Base-by-base conservation (phyloP, 1,284 basidiomycete species). In the Rhodotorula sp. region DNA sequence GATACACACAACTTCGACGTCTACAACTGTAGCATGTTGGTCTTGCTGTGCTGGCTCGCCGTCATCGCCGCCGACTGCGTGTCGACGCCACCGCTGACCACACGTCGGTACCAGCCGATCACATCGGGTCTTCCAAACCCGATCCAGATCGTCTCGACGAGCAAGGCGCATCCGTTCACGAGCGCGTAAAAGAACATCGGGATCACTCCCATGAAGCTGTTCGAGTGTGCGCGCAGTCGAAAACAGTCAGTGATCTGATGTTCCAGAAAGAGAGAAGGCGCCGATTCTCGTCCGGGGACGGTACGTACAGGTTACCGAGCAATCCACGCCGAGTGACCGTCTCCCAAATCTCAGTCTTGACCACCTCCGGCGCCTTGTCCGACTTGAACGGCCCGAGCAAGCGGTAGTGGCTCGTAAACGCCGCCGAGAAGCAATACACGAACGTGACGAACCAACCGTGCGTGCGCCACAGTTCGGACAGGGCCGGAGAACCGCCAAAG, bases 321-420 rank as follows among this genome's bases (percentile, higher is more conserved):
- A 85, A n/a, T 0, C 87, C 87, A 59, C 87, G 80, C 0, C 88
- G 83, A 15, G 80, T 83, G 67, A 89, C 86, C 2, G 87, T 88
- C 50, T 88, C 87, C 85, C 85, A 88, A 21, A 89, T 81, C 78
- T 89, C 88, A 1, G 85, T 86, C 77, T 84, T 84, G 67, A 86
- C 83, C 45, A 87, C 83, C 5, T 79, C 70, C 5, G 77, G 76
- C 55, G 76, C 74, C 4, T 71, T 65, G 28, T 1, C 77, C 66
- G 15, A 83, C 82, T 52, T 79, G 81, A 79, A 83, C 86, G 3
- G 87, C 0, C 87, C 87, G 31, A 84, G 75, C 6, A 89, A 82
- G 19, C 88, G 84, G 78, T 88, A 89, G 77, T 88, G 87, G 0
- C 86, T 82, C 6, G 85, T 85, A 78, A 88, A 89, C 1, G 87